A percentile compares a stretch with the other conserved stretches of the same genome.
Conservation (phyloP, 352 stramenopile genomes). For the Phytophthora pseudosyringae region DNA sequence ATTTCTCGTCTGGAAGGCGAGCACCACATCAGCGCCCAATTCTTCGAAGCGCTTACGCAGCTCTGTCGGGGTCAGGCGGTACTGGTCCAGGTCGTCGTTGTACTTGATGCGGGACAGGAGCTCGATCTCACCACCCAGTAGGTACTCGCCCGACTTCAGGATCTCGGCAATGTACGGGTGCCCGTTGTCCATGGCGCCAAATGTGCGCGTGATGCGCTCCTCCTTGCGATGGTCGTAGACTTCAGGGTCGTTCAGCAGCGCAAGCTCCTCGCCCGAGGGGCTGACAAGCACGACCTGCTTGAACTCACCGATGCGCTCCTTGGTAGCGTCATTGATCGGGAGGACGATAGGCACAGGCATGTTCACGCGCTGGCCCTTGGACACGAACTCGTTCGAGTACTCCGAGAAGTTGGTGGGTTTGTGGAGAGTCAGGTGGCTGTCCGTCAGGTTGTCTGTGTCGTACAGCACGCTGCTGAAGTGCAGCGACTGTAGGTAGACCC, state of each 20-base stretch:
- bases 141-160: slow-evolving; percentile 93
- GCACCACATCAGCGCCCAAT: slow-evolving; percentile 96
- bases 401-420: slow-evolving; percentile 93
- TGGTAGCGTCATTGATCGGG: slow-evolving; percentile 93
- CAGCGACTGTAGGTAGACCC: slow-evolving; percentile 95
- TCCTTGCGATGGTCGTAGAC: slow-evolving; percentile 98
- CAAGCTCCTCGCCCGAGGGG: slow-evolving; percentile 94
- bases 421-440: slow-evolving; percentile 81
- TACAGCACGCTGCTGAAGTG: slow-evolving; percentile 98
- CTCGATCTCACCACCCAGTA: slow-evolving; percentile 97
- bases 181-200: slow-evolving; percentile 95
- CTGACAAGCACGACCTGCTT: slow-evolving; percentile 93
- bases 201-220: slow-evolving; percentile 98
- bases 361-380: slow-evolving; percentile 89
- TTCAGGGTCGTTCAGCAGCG: slow-evolving; percentile 94
- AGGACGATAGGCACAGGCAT: slow-evolving; percentile 98
- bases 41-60: slow-evolving; percentile 94
- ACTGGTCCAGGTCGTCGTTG: slow-evolving; percentile 97
- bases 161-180: slow-evolving; percentile 98
- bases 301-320: slow-evolving; percentile 84
- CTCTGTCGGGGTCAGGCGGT: slow-evolving; percentile 94
- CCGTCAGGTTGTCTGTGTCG: slow-evolving; percentile 96
- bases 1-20: slow-evolving; percentile 98
- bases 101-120: slow-evolving; percentile 96
- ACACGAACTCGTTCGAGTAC: slow-evolving; percentile 86